Base-by-base conservation (phyloP, 257 asterid genomes). In the Plantago major region DNA sequence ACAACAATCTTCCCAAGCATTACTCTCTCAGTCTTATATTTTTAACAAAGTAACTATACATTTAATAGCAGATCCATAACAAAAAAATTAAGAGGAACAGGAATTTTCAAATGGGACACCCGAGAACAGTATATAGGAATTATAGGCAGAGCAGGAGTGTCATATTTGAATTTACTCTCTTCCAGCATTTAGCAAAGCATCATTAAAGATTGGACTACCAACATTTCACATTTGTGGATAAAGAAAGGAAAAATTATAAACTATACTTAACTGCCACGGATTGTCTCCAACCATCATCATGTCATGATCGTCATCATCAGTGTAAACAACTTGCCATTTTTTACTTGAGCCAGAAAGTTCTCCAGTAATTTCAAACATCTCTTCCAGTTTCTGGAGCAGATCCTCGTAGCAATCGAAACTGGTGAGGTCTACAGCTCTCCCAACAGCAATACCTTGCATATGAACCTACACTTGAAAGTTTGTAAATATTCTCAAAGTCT, bases 261-360 rank as follows among this genome's bases (percentile, higher is more conserved):
- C 46, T 57, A 18, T n/a, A n/a, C n/a, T n/a, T n/a, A 84, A 92
- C 99, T 83, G 99, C 99, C 99, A 92, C 16, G 99, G 99, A 67
- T 92, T 97, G 60, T 92, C 99, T 65, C 99, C 99, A 65, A 92
- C 99, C 99, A 86, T 87, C 99, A 93, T 93, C 85, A 81, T 89
- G 83, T 93, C 99, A 55, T n/a, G n/a, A n/a, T 87, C 95, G 76
- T 93, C 99, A 57, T 86, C 84, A 71, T 93, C 99, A 12, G 97
- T 85, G 79, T 84, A 93, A 64, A 93, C 94, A 38, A 93, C 99
- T 80, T 84, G 90, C 99, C 99, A 93, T 74, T 93, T 89, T 83
- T 77, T 89, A 42, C 79, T 65, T 47, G 84, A 67, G 54, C 94
- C 95, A 30, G 78, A 65, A 40, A 89, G 94, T 72, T 87, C 95